phyloP scores from a whole-genome alignment of 2,329 filamentous ascomycete genomes.

The Verticillium nonalfalfae region DNA sequence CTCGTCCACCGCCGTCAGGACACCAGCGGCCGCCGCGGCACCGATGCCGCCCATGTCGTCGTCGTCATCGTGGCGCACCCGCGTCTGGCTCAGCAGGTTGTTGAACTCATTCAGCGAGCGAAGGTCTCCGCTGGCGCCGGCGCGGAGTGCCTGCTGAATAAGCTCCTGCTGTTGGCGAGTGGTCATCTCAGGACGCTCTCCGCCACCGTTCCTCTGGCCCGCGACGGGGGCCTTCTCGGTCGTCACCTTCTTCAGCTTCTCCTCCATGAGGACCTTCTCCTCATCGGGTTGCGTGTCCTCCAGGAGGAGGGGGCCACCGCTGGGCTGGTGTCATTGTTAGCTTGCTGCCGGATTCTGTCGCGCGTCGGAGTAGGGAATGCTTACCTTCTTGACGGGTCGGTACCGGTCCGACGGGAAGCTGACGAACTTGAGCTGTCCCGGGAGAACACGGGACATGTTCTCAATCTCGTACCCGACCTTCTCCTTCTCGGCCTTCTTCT shows the following conservation, averaged over 20 bases:
- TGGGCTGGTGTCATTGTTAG: constrained; percentile 52
- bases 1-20: constrained; percentile 83
- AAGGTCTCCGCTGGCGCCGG: constrained; percentile 17
- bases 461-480: constrained; percentile 94
- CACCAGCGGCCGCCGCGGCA: constrained; percentile 68
- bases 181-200: constrained; percentile 23
- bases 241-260: constrained; percentile 81
- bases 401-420: constrained; percentile 88
- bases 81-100: constrained; percentile 29
- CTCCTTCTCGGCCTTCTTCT: constrained; percentile 93
- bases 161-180: constrained; percentile 19
- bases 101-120: constrained; percentile 33
- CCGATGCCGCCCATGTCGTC: constrained; percentile 45
- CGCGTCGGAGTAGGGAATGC: constrained; percentile 16
- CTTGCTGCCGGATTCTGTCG: not conserved
- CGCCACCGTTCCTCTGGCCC: constrained; percentile 23
- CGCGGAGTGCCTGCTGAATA: constrained; percentile 17
- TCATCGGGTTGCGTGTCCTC: constrained; percentile 76
- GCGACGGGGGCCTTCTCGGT: constrained; percentile 56
- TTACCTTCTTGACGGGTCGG: constrained; percentile 81
- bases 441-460: constrained; percentile 94
- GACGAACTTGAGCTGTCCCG: constrained; percentile 89
- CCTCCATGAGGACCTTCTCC: constrained; percentile 74
- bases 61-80: constrained; percentile 14
- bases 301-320: constrained; percentile 88